Evolutionary conservation across 148 eudicot genomes (phyloP).

Genomic region (Persicaria maculosa): DNA sequence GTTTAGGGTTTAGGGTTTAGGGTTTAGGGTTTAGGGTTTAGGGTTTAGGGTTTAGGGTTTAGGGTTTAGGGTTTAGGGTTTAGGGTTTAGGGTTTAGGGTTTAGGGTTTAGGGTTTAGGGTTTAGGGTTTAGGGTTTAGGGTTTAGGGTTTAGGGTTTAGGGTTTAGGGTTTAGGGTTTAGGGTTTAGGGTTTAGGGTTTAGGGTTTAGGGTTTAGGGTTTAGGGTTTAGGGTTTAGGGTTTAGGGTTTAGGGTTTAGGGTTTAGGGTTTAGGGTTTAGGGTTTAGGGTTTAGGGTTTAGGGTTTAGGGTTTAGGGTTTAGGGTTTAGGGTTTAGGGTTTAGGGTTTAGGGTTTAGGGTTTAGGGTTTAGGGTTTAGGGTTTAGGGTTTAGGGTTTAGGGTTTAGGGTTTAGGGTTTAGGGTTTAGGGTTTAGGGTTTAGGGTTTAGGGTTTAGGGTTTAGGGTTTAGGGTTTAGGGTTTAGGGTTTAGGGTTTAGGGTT

Average conservation of each 20-base stretch:
- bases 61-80: constrained; percentile 20
- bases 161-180: constrained; percentile 9
- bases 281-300: constrained; percentile 11
- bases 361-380: constrained; percentile 26
- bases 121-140: constrained; percentile 17
- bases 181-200: constrained; percentile 21
- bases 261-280: no score
- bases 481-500: no score
- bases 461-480: no score
- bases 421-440: no score
- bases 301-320: constrained; percentile 13
- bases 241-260: constrained; percentile 19
- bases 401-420: no score
- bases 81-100: constrained; percentile 20
- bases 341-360: constrained; percentile 21
- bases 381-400: constrained; percentile 20
- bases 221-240: constrained; percentile 12
- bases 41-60: constrained; percentile 20
- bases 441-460: no score
- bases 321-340: constrained; percentile 15
- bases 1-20: constrained; percentile 21
- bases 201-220: constrained; percentile 17
- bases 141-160: constrained; percentile 17
- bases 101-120: constrained; percentile 19
- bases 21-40: constrained; percentile 16